phyloP scores from a whole-genome alignment of 129 eudicot species.

The Tagetes erecta region DNA sequence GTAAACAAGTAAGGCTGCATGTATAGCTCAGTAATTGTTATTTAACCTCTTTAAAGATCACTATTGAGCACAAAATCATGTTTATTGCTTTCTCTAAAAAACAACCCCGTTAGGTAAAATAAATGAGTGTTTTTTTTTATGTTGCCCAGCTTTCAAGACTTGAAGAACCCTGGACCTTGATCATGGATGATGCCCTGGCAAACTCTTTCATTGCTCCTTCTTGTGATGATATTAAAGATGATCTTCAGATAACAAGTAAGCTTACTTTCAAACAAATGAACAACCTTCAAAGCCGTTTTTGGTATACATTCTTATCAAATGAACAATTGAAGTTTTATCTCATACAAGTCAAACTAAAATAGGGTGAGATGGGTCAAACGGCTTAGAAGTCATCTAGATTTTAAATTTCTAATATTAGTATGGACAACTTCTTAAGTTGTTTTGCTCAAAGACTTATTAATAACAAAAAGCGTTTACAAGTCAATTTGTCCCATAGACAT shows the following conservation, averaged over 20 bases:
- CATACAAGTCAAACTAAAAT: not conserved
- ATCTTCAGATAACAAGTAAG: conserved; percentile 77
- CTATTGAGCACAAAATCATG: not conserved
- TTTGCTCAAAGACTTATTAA: too few species aligned
- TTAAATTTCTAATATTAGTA: too few species aligned
- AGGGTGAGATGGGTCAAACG: not conserved
- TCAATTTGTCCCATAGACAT: not conserved
- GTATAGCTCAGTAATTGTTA: not conserved
- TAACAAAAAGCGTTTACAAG: too few species aligned
- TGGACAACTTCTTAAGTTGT: too few species aligned
- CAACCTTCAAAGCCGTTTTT: not conserved
- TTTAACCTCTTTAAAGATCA: not conserved
- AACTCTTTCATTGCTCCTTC: conserved; percentile 87
- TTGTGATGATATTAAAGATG: conserved; percentile 79
- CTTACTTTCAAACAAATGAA: conserved; percentile 11
- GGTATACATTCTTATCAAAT: not conserved
- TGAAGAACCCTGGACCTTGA: conserved; percentile 86
- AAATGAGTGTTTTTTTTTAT: not conserved
- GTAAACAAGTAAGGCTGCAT: not conserved
- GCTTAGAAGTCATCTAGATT: not conserved
- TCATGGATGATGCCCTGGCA: conserved; percentile 82
- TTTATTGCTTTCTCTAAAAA: not conserved
- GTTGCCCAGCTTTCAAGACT: conserved; percentile 59
- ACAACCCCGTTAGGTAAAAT: too few species aligned
- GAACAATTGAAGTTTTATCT: not conserved